Evolutionary conservation across 108 stramenopile genomes (phyloP).

Genomic region (Discostella pseudostelligera): DNA sequence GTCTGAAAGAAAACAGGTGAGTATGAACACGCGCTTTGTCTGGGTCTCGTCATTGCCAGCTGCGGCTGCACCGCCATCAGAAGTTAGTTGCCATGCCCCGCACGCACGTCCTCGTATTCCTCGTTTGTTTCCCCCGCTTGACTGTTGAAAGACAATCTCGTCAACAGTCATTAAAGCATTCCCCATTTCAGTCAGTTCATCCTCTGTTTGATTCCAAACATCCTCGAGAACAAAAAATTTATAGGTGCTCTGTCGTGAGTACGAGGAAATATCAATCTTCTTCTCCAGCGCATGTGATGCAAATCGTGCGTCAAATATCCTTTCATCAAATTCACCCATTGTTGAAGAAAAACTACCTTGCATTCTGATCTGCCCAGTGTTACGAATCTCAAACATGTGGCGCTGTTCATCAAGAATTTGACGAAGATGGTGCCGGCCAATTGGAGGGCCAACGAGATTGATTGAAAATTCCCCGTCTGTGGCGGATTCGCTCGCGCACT

Average conservation of each 20-base stretch:
- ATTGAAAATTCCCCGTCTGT: constrained; percentile 29
- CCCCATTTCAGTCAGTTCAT: constrained; percentile 13
- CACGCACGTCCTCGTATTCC: constrained; percentile 44
- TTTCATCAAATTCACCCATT: constrained; percentile 4
- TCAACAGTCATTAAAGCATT: constrained; percentile 12
- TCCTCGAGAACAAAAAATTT: constrained; percentile 26
- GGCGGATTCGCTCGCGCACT: constrained; percentile 10
- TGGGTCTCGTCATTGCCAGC: not conserved
- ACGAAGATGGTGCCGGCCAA: constrained; percentile 43
- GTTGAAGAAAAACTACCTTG: constrained; percentile 42
- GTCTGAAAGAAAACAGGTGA: constrained; percentile 18
- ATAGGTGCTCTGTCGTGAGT: constrained; percentile 1
- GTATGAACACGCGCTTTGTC: constrained; percentile 6
- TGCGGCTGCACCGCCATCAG: not conserved
- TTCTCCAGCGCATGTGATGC: constrained; percentile 62
- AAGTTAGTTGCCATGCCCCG: constrained; percentile 32
- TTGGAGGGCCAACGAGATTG: constrained; percentile 30
- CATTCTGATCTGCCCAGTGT: constrained; percentile 36
- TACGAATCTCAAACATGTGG: constrained; percentile 54
- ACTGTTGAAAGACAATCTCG: constrained; percentile 5
- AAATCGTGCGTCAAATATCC: constrained; percentile 48
- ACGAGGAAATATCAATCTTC: constrained; percentile 44
- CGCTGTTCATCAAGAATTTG: constrained; percentile 56
- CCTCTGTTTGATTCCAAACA: constrained; percentile 17
- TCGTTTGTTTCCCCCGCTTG: constrained; percentile 27